A percentile compares a stretch with the other conserved stretches of the same genome.
Conservation (phyloP, 2,329 filamentous ascomycete species). For the Xenoacremonium recifei region DNA sequence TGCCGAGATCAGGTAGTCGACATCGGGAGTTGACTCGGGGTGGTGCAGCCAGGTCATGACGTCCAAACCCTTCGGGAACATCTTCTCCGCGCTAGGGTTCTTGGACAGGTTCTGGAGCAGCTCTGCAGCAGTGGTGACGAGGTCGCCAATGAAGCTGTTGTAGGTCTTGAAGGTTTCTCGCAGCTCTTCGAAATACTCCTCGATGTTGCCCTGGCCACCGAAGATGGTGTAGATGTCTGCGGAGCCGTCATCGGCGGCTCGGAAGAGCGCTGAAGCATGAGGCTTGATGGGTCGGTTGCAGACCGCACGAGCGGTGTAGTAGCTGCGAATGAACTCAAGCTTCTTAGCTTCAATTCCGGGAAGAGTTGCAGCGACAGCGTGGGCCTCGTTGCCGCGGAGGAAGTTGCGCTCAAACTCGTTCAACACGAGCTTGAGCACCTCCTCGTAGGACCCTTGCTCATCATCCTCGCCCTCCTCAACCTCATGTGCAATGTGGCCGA, state of each 20-base stretch:
- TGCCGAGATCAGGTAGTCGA: constrained; percentile 90
- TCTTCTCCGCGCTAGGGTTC: constrained; percentile 85
- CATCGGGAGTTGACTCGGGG: constrained; percentile 84
- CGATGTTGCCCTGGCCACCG: constrained; percentile 96
- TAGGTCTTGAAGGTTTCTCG: constrained; percentile 90
- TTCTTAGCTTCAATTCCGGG: constrained; percentile 95
- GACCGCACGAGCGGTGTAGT: constrained; percentile 85
- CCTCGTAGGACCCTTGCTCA: constrained; percentile 81
- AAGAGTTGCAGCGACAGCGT: constrained; percentile 79
- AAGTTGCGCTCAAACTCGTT: constrained; percentile 97
- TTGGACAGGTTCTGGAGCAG: constrained; percentile 82
- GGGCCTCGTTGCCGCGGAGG: constrained; percentile 92
- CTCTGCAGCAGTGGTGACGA: constrained; percentile 78
- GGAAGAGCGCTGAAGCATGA: constrained; percentile 89
- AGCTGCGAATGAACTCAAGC: constrained; percentile 81
- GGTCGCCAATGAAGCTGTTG: constrained; percentile 82
- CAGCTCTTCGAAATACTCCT: constrained; percentile 98
- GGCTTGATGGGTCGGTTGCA: constrained; percentile 83
- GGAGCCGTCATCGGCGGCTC: constrained; percentile 79
- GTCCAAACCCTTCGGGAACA: constrained; percentile 96
- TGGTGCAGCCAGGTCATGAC: constrained; percentile 91
- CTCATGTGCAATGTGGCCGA: constrained; percentile 85
- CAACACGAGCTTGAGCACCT: constrained; percentile 86
- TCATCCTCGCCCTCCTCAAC: constrained; percentile 93
- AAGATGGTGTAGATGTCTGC: constrained; percentile 92